Conservation (phyloP, 805 yeast genomes). For the Osmozyma mogii region DNA sequence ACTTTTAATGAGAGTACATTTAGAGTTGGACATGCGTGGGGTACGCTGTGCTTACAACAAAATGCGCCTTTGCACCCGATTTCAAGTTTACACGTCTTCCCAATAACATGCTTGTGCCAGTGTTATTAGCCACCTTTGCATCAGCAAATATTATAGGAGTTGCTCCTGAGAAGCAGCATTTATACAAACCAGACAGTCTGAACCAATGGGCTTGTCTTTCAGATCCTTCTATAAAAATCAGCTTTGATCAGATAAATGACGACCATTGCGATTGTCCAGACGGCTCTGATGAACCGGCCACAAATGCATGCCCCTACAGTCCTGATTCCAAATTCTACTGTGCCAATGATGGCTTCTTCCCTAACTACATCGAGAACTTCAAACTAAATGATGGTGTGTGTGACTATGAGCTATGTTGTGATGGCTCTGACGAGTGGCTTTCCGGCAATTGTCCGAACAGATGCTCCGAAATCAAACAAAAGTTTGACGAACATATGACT, state of each 20-base stretch:
- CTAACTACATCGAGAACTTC: slow-evolving; percentile 54
- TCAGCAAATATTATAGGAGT: slow-evolving; percentile 33
- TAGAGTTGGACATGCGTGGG: too few relatives aligned
- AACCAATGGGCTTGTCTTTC: slow-evolving; percentile 58
- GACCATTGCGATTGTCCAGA: slow-evolving; percentile 95
- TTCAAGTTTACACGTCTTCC: too few relatives aligned
- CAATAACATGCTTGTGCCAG: too few relatives aligned
- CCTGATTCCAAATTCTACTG: slow-evolving; percentile 54
- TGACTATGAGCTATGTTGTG: slow-evolving; percentile 85
- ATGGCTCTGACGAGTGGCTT: slow-evolving; percentile 80
- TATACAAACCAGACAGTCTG: slow-evolving; percentile 44
- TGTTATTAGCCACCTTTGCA: too few relatives aligned
- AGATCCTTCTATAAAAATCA: slow-evolving; percentile 57
- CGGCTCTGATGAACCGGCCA: slow-evolving; percentile 96
- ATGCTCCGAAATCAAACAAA: slow-evolving; percentile 44
- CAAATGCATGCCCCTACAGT: slow-evolving; percentile 59
- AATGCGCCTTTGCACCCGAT: too few relatives aligned
- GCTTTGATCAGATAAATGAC: slow-evolving; percentile 67
- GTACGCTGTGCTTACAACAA: too few relatives aligned
- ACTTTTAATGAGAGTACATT: too few relatives aligned
- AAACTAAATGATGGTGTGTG: slow-evolving; percentile 86
- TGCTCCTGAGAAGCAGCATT: slow-evolving; percentile 26
- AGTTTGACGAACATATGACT: slow-evolving; percentile 15
- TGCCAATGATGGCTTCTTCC: slow-evolving; percentile 61
- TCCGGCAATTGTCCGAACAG: slow-evolving; percentile 43